These are phyloP conservation scores for Discostella stelligeroides DNA, from an alignment of 108 stramenopile genomes.

Conservation along the genomic window DNA sequence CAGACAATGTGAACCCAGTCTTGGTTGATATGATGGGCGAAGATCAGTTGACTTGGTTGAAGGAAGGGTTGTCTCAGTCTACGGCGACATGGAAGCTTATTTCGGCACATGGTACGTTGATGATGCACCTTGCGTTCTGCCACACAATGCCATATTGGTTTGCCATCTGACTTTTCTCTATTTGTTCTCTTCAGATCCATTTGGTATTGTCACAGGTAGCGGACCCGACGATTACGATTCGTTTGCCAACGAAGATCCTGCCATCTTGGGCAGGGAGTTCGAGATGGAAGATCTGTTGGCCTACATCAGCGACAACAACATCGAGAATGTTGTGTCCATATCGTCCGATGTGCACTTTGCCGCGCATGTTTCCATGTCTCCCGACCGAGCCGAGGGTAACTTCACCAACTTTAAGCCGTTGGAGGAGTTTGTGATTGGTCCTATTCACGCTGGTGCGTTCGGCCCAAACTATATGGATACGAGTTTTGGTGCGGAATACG, in stretches of 20 bases:
- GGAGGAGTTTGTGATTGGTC: conserved; percentile 53
- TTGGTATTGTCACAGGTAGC: conserved; percentile 44
- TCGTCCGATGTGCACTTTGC: conserved; percentile 53
- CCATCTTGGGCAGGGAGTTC: conserved; percentile 41
- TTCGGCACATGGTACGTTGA: conserved; percentile 23
- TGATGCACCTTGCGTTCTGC: background rate
- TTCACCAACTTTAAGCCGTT: conserved; percentile 39
- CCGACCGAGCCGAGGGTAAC: conserved; percentile 32
- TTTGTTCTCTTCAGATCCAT: conserved; percentile 18
- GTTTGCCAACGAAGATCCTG: conserved; percentile 29
- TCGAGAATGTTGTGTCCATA: conserved; percentile 36
- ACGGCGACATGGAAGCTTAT: conserved; percentile 59
- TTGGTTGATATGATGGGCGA: conserved; percentile 43
- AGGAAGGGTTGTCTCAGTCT: conserved; percentile 25
- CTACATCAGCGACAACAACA: conserved; percentile 39
- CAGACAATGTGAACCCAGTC: conserved; percentile 18
- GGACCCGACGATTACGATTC: conserved; percentile 29
- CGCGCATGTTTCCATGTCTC: conserved; percentile 46
- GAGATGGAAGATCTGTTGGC: conserved; percentile 39
- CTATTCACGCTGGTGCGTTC: conserved; percentile 47
- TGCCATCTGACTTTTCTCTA: background rate
- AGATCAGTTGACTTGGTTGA: conserved; percentile 50
- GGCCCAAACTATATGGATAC: conserved; percentile 51
- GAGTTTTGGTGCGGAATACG: conserved; percentile 41
- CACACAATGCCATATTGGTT: background rate